phyloP scores from a whole-genome alignment of 179 eudicot species.

The Carnegiea gigantea region DNA sequence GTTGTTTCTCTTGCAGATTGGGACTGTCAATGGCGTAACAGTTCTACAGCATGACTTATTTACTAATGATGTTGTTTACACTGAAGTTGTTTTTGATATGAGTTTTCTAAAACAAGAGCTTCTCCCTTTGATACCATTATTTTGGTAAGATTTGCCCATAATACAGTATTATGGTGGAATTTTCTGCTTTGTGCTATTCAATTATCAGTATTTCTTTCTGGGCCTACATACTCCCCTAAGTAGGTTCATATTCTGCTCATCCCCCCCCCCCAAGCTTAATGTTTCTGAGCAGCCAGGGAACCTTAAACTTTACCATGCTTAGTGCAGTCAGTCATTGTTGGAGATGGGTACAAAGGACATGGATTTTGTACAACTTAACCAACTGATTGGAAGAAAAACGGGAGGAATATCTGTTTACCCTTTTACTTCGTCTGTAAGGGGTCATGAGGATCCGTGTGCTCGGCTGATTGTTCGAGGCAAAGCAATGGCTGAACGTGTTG shows the following conservation, averaged over 20 bases:
- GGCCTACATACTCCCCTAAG: background rate
- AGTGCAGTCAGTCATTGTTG: constrained; percentile 70
- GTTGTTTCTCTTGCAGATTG: constrained; percentile 53
- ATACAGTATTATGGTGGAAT: background rate
- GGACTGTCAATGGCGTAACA: constrained; percentile 73
- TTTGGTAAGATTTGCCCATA: constrained; percentile 61
- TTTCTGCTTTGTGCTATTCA: background rate
- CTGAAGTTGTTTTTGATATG: constrained; percentile 90
- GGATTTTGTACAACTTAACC: constrained; percentile 96
- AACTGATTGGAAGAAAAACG: constrained; percentile 94
- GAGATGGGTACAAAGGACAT: constrained; percentile 98
- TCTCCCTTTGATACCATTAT: constrained; percentile 81
- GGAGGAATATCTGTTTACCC: constrained; percentile 98
- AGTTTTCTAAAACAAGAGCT: constrained; percentile 82
- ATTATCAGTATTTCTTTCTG: background rate
- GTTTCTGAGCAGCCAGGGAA: constrained; percentile 5
- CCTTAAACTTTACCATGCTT: constrained; percentile 3
- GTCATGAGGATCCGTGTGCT: constrained; percentile 66
- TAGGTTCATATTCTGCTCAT: background rate
- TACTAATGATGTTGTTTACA: constrained; percentile 88
- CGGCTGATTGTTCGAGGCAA: constrained; percentile 88
- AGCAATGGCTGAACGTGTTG: constrained; percentile 92
- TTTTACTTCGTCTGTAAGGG: constrained; percentile 78
- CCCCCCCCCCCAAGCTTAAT: background rate
- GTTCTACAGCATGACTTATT: constrained; percentile 91